Evolutionary conservation across 441 rosid species (phyloP), one percentile per base, ranked within the genome.

Genomic region (Bruguiera hainesii): DNA sequence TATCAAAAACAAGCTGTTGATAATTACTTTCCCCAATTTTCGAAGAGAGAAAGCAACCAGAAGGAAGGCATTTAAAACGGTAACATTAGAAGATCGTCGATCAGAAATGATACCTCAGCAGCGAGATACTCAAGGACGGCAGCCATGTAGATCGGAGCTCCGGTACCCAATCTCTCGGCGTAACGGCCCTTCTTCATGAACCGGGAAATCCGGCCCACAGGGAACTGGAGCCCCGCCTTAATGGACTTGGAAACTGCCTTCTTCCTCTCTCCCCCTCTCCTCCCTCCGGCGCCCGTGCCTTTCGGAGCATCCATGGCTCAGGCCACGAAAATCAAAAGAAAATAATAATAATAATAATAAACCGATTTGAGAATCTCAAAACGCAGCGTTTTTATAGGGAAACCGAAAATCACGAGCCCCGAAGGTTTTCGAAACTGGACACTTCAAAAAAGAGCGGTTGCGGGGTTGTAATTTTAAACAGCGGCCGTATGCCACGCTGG

Each of bases 91-190:
- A 42, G 48, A 42, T 42, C 15, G 53, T 11, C 4, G 6, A 64
- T 63, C 48, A 11, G 15, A 15, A 0, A 25, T 11, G 16, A 16
- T 28, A 84, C 89, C 89, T 87, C 89, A 23, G 92, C 92, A 8
- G 87, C 80, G 15, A 86, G 87, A 20, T 84, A 86, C 67, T 84
- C 91, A 8, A 86, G 91, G 8, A 86, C 91, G 21, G 91, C 93
- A 25, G 96, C 97, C 30, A 91, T 84, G 60, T 89, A 89, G 21
- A 91, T 85, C 6, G 91, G 97, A 66, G 96, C 96, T 5, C 93
- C 96, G 48, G 82, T 71, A 13, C 93, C 93, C 1, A 75, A 73
- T 0, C 87, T 75, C 63, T 80, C 70, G 7, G 89, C 64, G 51
- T 87, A 87, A 1, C 89, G 84, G 3, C 91, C 89, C 29, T 83